phyloP scores from a whole-genome alignment of 1,284 basidiomycete genomes.

The Tilletia caries region DNA sequence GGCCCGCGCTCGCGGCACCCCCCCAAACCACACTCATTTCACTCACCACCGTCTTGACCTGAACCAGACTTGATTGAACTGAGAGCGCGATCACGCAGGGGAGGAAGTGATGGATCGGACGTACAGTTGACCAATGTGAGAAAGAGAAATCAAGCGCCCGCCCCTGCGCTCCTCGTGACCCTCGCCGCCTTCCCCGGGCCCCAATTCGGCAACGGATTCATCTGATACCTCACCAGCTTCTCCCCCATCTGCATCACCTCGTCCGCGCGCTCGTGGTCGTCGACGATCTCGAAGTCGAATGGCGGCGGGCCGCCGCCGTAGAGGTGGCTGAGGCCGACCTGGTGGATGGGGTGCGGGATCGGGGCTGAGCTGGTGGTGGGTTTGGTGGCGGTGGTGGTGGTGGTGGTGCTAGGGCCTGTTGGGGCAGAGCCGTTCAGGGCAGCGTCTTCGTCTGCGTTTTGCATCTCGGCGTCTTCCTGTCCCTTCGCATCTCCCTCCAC shows the following conservation, averaged over 20 bases:
- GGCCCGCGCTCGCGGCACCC: no score
- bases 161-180: slow-evolving; percentile 3
- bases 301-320: background rate
- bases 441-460: background rate
- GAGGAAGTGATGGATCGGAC: no score
- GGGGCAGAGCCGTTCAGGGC: no score
- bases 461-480: no score
- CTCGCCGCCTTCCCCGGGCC: slow-evolving; percentile 63
- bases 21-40: no score
- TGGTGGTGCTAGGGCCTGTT: background rate
- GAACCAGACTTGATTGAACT: no score
- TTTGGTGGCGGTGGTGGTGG: background rate
- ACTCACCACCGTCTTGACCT: no score
- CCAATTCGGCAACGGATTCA: slow-evolving; percentile 87
- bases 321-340: background rate
- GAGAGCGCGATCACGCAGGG: no score
- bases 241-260: slow-evolving; percentile 22
- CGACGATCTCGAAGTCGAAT: slow-evolving; percentile 28
- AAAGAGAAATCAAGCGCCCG: no score
- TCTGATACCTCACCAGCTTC: slow-evolving; percentile 69
- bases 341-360: no score
- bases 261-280: slow-evolving; percentile 23
- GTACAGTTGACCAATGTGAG: no score
- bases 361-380: background rate
- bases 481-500: background rate